Evolutionary conservation across 441 rosid species (phyloP).

Genomic region (Biscutella laevigata): DNA sequence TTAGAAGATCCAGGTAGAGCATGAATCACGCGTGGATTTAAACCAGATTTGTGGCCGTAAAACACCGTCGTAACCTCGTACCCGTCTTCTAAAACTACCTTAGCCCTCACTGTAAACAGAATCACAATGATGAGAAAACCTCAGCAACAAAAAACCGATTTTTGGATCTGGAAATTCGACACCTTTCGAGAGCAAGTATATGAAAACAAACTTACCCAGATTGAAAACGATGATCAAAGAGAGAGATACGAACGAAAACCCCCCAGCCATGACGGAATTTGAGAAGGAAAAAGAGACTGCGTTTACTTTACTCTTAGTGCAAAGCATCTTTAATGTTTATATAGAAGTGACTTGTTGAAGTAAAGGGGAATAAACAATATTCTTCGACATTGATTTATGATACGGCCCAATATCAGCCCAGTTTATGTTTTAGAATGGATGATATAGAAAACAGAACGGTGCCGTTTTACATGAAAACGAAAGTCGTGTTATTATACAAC

Average conservation of each 20-base stretch:
- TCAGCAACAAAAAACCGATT: not conserved
- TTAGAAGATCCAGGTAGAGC: conserved; percentile 38
- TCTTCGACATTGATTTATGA: no score
- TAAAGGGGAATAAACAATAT: no score
- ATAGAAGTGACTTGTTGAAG: not conserved
- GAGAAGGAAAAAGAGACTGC: conserved; percentile 8
- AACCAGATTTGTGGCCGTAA: conserved; percentile 38
- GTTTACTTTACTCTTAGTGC: conserved; percentile 12
- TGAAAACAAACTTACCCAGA: conserved; percentile 18
- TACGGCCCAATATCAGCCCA: no score
- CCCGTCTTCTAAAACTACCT: conserved; percentile 47
- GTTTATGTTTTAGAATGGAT: no score
- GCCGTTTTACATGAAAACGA: not conserved
- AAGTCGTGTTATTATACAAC: not conserved
- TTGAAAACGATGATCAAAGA: conserved; percentile 21
- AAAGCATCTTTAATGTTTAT: conserved; percentile 15
- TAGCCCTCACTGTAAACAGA: conserved; percentile 14
- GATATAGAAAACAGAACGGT: no score
- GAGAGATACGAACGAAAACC: conserved; percentile 6
- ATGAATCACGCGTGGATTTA: conserved; percentile 39
- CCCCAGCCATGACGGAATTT: conserved; percentile 22
- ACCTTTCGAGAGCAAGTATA: no score
- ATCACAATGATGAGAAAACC: not conserved
- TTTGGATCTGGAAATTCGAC: not conserved
- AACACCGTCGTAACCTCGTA: conserved; percentile 52